These are phyloP conservation scores for Obba rivulosa DNA, from an alignment of 768 basidiomycete genomes.

Conservation along the genomic window DNA sequence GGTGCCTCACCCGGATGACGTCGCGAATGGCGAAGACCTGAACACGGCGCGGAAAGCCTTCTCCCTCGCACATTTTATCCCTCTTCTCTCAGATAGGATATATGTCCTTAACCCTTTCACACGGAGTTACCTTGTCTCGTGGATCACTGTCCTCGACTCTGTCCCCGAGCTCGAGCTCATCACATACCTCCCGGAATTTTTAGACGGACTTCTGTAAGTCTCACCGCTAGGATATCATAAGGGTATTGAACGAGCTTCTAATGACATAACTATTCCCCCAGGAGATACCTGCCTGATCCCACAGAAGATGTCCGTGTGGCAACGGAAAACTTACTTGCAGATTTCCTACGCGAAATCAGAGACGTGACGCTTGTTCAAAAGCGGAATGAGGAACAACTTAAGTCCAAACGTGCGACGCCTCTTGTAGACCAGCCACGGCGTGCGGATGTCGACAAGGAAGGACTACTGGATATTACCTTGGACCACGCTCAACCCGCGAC, in stretches of 20 bases:
- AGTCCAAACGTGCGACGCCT: conserved; percentile 34
- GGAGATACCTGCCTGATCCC: conserved; percentile 94
- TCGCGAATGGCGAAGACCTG: conserved; percentile 32
- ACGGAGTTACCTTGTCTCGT: conserved; percentile 91
- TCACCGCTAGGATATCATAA: conserved; percentile 1
- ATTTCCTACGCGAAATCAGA: conserved; percentile 87
- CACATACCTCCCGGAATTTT: conserved; percentile 88
- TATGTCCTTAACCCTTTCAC: conserved; percentile 96
- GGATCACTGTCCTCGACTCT: conserved; percentile 94
- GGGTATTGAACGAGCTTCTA: conserved; percentile 6
- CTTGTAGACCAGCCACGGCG: conserved; percentile 38
- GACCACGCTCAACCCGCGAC: conserved; percentile 51
- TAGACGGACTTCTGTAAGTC: conserved; percentile 86
- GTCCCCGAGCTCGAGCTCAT: conserved; percentile 96
- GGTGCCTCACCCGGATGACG: conserved; percentile 56
- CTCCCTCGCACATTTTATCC: conserved; percentile 92
- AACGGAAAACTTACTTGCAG: conserved; percentile 83
- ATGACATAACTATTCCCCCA: conserved; percentile 28
- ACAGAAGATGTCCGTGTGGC: conserved; percentile 89
- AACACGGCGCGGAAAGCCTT: conserved; percentile 68
- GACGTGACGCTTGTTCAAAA: conserved; percentile 76
- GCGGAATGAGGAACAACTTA: conserved; percentile 51
- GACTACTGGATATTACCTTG: conserved; percentile 52
- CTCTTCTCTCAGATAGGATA: conserved; percentile 86
- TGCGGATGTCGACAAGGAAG: conserved; percentile 40